Percentiles rank a stretch among this genome's conserved stretches.
These are phyloP conservation scores for Monilinia aucupariae DNA, from an alignment of 2,329 filamentous ascomycete species.

Conservation along the genomic window DNA sequence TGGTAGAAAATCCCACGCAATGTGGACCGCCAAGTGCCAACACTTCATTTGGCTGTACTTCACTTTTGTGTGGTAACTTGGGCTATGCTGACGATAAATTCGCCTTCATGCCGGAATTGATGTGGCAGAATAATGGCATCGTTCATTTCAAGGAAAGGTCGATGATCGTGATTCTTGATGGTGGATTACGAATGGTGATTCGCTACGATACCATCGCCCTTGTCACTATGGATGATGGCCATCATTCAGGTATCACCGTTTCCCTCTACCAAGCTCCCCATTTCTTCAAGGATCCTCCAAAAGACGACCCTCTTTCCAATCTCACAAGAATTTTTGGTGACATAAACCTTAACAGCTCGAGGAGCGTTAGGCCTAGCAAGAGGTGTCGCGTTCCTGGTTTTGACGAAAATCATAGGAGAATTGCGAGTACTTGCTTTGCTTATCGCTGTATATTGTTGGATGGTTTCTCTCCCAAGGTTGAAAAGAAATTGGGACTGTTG, in stretches of 20 bases:
- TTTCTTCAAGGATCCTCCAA: slow-evolving; percentile 38
- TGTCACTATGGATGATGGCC: slow-evolving; percentile 41
- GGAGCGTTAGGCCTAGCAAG: slow-evolving; percentile 23
- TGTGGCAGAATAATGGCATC: slow-evolving; percentile 39
- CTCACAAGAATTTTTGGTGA: slow-evolving; percentile 8
- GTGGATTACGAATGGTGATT: slow-evolving; percentile 45
- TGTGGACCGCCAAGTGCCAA: slow-evolving; percentile 22
- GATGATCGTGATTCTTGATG: slow-evolving; percentile 39
- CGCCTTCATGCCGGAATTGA: slow-evolving; percentile 40
- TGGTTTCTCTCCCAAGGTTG: slow-evolving; percentile 26
- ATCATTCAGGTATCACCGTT: slow-evolving; percentile 41
- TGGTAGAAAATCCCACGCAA: background rate
- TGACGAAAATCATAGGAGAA: slow-evolving; percentile 36
- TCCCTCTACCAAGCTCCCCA: slow-evolving; percentile 48
- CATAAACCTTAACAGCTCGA: background rate
- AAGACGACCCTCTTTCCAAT: slow-evolving; percentile 15
- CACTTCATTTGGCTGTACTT: slow-evolving; percentile 33
- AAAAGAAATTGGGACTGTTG: slow-evolving; percentile 31
- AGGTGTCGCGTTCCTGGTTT: slow-evolving; percentile 34
- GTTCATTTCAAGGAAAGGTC: slow-evolving; percentile 37
- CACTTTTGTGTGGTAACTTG: slow-evolving; percentile 42
- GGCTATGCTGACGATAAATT: slow-evolving; percentile 37
- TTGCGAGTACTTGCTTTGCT: slow-evolving; percentile 45
- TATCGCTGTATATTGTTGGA: slow-evolving; percentile 41
- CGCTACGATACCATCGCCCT: slow-evolving; percentile 17